These are phyloP conservation scores for Spergularia azorica DNA, from an alignment of 179 eudicot species.

Conservation along the genomic window DNA sequence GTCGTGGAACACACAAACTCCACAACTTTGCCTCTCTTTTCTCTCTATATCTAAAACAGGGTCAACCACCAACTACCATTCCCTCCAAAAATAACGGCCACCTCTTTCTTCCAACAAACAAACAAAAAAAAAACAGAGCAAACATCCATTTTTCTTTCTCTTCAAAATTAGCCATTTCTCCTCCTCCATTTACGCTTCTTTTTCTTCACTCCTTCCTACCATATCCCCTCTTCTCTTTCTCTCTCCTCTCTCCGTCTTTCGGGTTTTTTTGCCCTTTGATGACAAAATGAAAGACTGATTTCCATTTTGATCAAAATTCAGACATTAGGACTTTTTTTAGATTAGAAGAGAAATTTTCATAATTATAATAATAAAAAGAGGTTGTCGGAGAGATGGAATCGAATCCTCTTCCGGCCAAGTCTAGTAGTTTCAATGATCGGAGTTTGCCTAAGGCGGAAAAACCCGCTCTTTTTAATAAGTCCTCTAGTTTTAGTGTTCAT, in stretches of 20 bases:
- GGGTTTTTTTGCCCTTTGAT: conserved; percentile 11
- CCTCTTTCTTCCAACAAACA: background rate
- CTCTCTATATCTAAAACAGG: background rate
- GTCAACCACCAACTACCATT: conserved; percentile 32
- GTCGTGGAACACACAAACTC: conserved; percentile 24
- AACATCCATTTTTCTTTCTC: conserved; percentile 1
- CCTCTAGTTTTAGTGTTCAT: conserved; percentile 30
- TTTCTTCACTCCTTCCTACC: conserved; percentile 5
- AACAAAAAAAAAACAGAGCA: background rate
- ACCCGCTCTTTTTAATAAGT: conserved; percentile 19
- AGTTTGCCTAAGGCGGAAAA: conserved; percentile 6
- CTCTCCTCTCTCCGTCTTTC: conserved; percentile 18
- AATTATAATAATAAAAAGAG: background rate
- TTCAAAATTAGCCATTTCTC: conserved; percentile 15
- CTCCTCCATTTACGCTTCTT: conserved; percentile 19
- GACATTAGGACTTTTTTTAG: no score
- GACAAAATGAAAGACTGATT: conserved; percentile 4
- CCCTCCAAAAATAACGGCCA: conserved; percentile 33
- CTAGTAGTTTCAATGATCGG: conserved; percentile 32
- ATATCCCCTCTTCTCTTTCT: conserved; percentile 5
- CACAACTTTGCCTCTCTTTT: background rate
- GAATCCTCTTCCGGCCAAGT: conserved; percentile 27
- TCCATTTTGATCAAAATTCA: background rate
- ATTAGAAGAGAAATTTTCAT: no score
- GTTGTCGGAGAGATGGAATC: conserved; percentile 24